phyloP scores from a whole-genome alignment of 1,284 basidiomycete species.

The Hymenochaete sp. region DNA sequence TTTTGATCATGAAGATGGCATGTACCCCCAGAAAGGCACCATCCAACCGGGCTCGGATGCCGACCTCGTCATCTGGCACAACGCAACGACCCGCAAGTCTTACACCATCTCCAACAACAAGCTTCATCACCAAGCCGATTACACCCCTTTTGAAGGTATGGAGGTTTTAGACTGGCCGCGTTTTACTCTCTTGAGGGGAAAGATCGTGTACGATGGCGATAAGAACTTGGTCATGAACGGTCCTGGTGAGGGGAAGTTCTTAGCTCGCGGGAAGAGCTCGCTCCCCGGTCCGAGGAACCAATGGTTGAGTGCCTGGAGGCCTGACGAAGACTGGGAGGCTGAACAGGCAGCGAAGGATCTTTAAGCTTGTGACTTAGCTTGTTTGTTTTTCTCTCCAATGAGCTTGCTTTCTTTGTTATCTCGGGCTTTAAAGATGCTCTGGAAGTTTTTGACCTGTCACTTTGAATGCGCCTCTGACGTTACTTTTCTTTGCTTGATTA shows the following conservation, averaged over 20 bases:
- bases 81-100: slow-evolving; percentile 5
- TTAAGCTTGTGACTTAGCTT: not conserved
- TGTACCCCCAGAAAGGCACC: slow-evolving; percentile 57
- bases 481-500: not conserved
- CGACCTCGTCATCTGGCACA: slow-evolving; percentile 55
- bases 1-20: not conserved
- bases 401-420: too few species aligned
- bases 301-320: slow-evolving; percentile 20
- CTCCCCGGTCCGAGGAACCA: slow-evolving; percentile 19
- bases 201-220: slow-evolving; percentile 21
- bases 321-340: slow-evolving; percentile 8
- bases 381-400: not conserved
- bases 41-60: slow-evolving; percentile 75
- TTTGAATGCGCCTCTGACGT: not conserved
- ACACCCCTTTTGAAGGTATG: slow-evolving; percentile 22
- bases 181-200: slow-evolving; percentile 21
- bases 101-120: slow-evolving; percentile 17
- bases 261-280: slow-evolving; percentile 17
- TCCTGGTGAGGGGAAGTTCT: slow-evolving; percentile 17
- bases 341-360: not conserved
- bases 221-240: slow-evolving; percentile 4
- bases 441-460: not conserved
- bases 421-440: too few species aligned
- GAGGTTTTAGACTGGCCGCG: slow-evolving; percentile 22
- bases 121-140: slow-evolving; percentile 21